A percentile compares a stretch with the other conserved stretches of the same genome.
These are phyloP conservation scores for Euphorbia corollata DNA, from an alignment of 441 rosid species.

Conservation along the genomic window DNA sequence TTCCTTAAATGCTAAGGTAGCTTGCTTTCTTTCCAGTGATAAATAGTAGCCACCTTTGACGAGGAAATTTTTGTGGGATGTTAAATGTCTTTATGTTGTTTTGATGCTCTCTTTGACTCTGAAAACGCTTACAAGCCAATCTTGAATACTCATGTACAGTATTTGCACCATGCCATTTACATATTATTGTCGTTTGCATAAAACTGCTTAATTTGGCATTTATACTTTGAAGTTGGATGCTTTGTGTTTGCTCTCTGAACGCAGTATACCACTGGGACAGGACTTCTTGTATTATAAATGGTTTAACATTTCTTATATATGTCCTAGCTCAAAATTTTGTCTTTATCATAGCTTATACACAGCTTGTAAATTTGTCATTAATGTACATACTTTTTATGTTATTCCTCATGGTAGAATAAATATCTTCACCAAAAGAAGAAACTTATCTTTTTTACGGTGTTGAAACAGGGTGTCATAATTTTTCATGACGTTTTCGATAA, in stretches of 20 bases:
- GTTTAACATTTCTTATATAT: background rate
- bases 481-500: slow-evolving; percentile 92
- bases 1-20: background rate
- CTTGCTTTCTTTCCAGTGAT: background rate
- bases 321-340: background rate
- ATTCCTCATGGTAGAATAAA: background rate
- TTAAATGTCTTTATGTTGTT: background rate
- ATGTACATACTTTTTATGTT: slow-evolving; percentile 2
- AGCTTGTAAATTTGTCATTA: background rate
- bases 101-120: background rate
- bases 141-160: background rate
- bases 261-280: background rate
- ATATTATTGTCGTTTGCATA: no score
- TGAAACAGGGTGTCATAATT: slow-evolving; percentile 81
- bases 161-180: no score
- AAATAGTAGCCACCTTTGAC: background rate
- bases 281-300: background rate
- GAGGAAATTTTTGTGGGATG: background rate
- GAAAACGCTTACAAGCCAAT: background rate
- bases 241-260: background rate
- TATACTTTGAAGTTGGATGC: background rate
- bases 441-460: slow-evolving; percentile 17
- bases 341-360: background rate
- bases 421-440: background rate
- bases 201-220: background rate